Conservation (phyloP, 2,329 filamentous ascomycete genomes). For the Calonectria honghensis region DNA sequence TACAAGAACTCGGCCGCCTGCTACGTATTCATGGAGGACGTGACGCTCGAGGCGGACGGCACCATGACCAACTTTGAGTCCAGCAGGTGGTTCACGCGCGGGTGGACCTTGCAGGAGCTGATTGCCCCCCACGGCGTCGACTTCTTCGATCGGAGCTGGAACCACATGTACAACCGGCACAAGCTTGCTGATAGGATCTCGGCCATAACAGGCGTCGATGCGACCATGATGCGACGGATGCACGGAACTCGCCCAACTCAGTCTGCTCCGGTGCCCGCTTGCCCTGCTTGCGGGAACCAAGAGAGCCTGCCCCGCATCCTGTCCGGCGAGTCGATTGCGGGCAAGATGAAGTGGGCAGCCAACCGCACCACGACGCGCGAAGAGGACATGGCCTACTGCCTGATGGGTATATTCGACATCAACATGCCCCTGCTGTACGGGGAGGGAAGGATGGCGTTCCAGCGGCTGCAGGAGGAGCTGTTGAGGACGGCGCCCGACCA, state of each 20-base stretch:
- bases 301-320: neutral
- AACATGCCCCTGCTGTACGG: conserved; percentile 62
- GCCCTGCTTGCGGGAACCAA: conserved; percentile 40
- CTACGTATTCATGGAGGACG: conserved; percentile 50
- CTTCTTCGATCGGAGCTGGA: conserved; percentile 51
- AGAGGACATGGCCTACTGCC: conserved; percentile 59
- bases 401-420: conserved; percentile 59
- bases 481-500: conserved; percentile 58
- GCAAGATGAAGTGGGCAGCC: conserved; percentile 61
- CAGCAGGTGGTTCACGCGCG: conserved; percentile 50
- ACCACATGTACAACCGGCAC: conserved; percentile 43
- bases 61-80: conserved; percentile 42
- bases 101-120: conserved; percentile 53
- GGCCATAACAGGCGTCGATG: conserved; percentile 46
- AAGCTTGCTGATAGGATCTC: conserved; percentile 42
- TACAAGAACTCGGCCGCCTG: conserved; percentile 47
- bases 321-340: conserved; percentile 51
- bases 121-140: conserved; percentile 52
- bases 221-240: conserved; percentile 26
- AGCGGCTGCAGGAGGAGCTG: conserved; percentile 59
- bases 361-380: conserved; percentile 54
- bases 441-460: conserved; percentile 58
- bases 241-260: conserved; percentile 34
- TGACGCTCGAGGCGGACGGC: conserved; percentile 34
- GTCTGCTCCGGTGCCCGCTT: conserved; percentile 41